Base-by-base conservation (phyloP, 495 filamentous ascomycete genomes). In the Aspergillus cristatus region DNA sequence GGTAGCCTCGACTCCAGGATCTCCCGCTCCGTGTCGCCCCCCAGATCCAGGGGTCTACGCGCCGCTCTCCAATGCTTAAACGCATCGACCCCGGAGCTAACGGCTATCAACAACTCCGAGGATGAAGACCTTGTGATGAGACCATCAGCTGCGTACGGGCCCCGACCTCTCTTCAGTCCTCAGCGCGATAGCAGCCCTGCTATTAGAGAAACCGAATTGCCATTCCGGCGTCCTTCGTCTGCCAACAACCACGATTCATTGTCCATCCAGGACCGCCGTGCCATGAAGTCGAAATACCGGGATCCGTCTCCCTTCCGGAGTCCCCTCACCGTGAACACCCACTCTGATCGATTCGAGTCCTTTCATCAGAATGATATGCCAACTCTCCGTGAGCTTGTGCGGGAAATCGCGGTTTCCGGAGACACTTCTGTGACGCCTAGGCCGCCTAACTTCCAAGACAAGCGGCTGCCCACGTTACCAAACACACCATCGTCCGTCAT, bases 401-500 rank as follows among this genome's bases (percentile, higher is more conserved):
- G 16, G 6, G 36, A 41, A 17, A 32, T 37, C 10, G 18, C 40
- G 13, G 26, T 28, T 7, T 17, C 41, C n/a, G 24, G 32, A 1
- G 40, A 53, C 14, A 51, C 56, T 18, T 38, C 47, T 14, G 38
- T 45, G 11, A 62, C 64, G 3, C 64, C 62, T 20, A 64, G 49
- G 2, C 47, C 54, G 1, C 41, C 43, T 6, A 43, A 49, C 36
- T 37, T 47, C n/a, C 48, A 46, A 17, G 56, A 68, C 12, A 71
- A 71, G 36, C 41, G 67, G 32, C 59, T 71, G 11, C 67, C 67
- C 3, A 63, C 65, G 5, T 48, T 71, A 6, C 67, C 67, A 14
- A 71, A 69, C 35, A 58, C 62, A 1, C 67, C 67, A 11, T 69
- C 65, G 0, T 68, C 65, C 1, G 67, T 68, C 22, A 67, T 68